These are phyloP conservation scores for Ramalina peruviana DNA, from an alignment of 495 filamentous ascomycete species.

Conservation along the genomic window DNA sequence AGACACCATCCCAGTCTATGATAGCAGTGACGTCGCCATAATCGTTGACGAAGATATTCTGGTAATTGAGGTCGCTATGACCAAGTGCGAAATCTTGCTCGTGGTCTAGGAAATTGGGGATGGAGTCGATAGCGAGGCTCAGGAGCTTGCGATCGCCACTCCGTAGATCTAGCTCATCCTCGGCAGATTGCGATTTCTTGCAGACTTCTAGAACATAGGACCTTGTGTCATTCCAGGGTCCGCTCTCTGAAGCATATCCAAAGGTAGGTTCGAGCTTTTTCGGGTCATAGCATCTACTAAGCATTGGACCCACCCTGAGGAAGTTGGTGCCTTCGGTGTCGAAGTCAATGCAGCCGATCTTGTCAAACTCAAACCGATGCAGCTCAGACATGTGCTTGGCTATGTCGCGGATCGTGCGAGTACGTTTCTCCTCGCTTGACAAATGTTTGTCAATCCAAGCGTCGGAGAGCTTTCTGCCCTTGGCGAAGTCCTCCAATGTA, in stretches of 20 bases:
- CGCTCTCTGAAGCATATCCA: neutral
- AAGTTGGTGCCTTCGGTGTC: neutral
- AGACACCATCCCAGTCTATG: conserved; percentile 31
- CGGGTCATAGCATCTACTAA: neutral
- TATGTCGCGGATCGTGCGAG: neutral
- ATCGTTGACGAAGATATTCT: conserved; percentile 29
- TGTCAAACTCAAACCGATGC: neutral
- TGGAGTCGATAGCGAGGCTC: conserved; percentile 1
- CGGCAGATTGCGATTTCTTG: neutral
- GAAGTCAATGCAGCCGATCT: neutral
- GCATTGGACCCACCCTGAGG: neutral
- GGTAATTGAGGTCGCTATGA: conserved; percentile 21
- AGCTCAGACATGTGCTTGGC: conserved; percentile 2
- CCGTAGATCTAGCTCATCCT: neutral
- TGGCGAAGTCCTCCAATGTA: conserved; percentile 8
- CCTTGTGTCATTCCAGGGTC: neutral
- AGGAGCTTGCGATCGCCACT: neutral
- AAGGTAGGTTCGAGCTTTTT: neutral
- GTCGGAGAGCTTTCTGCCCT: conserved; percentile 16
- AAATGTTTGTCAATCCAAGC: conserved; percentile 17
- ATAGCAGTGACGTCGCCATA: conserved; percentile 25
- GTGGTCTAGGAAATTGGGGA: neutral
- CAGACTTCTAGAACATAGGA: neutral
- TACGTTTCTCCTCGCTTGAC: conserved; percentile 2
- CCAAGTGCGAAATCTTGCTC: neutral